Conservation (phyloP, 176 grass and related monocot species). For the Zoysia japonica region DNA sequence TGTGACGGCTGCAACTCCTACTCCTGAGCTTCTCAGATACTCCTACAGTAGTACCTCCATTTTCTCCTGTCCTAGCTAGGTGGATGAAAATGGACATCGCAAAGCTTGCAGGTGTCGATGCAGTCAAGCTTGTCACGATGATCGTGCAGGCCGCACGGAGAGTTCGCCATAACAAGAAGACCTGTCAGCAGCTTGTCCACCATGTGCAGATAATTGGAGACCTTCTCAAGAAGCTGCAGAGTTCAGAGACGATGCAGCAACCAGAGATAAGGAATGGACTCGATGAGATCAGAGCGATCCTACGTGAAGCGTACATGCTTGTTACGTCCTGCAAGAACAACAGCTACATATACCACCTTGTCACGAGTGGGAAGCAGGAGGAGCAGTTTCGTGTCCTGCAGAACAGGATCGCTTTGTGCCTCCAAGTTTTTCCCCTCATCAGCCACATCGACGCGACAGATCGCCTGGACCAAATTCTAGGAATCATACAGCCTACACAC, state of each 20-base stretch:
- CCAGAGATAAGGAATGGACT: constrained; percentile 58
- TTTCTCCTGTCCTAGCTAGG: too few relatives aligned
- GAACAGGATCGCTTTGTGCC: constrained; percentile 52
- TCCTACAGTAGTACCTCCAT: too few relatives aligned
- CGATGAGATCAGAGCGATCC: constrained; percentile 21
- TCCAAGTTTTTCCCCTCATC: constrained; percentile 65
- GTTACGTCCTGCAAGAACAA: constrained; percentile 47
- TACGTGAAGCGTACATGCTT: constrained; percentile 36
- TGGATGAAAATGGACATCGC: constrained; percentile 33
- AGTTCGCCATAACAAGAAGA: constrained; percentile 57
- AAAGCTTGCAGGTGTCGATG: constrained; percentile 59
- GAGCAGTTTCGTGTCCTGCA: constrained; percentile 54
- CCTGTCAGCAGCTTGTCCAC: constrained; percentile 50
- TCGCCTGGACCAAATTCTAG: constrained; percentile 31
- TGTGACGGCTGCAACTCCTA: too few relatives aligned
- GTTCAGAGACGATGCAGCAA: constrained; percentile 52
- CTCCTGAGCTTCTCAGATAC: too few relatives aligned
- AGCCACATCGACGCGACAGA: constrained; percentile 55
- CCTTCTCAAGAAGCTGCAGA: constrained; percentile 52
- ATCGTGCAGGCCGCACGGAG: constrained; percentile 47
- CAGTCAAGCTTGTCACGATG: constrained; percentile 44
- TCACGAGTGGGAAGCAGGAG: constrained; percentile 50
- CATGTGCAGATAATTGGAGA: constrained; percentile 49
- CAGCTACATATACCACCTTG: constrained; percentile 53
- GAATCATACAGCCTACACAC: constrained; percentile 11